Evolutionary conservation across 2,329 filamentous ascomycete species (phyloP).

Genomic region (Calonectria crousiana): DNA sequence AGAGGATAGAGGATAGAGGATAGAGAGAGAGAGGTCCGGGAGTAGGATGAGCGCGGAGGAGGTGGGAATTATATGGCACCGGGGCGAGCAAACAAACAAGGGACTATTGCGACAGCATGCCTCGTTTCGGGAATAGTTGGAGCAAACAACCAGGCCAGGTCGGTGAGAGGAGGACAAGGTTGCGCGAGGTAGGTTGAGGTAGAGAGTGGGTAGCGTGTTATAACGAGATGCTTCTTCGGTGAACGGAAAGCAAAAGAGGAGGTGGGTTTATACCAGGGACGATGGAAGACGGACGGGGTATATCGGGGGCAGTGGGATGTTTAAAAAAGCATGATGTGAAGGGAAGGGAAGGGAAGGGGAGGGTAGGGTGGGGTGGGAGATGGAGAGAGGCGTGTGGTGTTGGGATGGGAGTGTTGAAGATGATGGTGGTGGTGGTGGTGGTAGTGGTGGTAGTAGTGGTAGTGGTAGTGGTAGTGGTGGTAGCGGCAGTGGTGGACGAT

Average conservation of each 20-base stretch:
- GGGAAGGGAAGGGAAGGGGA: conserved; percentile 11
- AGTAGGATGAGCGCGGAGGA: neutral
- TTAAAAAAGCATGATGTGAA: conserved; percentile 25
- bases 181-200: neutral
- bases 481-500: conserved; percentile 6
- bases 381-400: conserved; percentile 18
- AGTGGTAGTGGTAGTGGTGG: neutral
- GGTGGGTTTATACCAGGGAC: conserved; percentile 21
- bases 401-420: conserved; percentile 17
- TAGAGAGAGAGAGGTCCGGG: neutral
- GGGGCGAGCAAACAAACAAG: neutral
- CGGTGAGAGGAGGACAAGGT: neutral
- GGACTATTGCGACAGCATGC: conserved; percentile 9
- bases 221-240: neutral
- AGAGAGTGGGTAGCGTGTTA: neutral
- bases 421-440: conserved; percentile 4
- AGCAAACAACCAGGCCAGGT: neutral
- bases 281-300: conserved; percentile 23
- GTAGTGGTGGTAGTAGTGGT: neutral
- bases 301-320: conserved; percentile 20
- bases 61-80: neutral
- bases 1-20: neutral
- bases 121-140: conserved; percentile 4
- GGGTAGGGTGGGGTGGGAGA: conserved; percentile 19
- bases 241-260: neutral